Evolutionary conservation across 495 filamentous ascomycete genomes (phyloP).

Genomic region (Aspergillus sclerotioniger): DNA sequence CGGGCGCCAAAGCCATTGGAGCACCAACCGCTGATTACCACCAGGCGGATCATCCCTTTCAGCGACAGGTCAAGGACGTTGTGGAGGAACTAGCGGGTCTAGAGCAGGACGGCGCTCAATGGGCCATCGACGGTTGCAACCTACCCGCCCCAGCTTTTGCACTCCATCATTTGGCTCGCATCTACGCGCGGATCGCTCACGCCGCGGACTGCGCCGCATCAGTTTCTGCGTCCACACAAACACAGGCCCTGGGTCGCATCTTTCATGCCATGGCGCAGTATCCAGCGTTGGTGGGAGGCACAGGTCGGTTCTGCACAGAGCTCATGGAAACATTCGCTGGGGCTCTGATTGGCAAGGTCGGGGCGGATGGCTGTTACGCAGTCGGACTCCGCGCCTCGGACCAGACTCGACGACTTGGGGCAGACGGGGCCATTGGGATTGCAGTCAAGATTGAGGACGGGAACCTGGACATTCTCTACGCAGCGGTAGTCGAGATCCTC

Average conservation of each 20-base stretch:
- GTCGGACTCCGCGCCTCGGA: slow-evolving; percentile 32
- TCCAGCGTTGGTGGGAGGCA: slow-evolving; percentile 36
- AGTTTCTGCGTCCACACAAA: neutral
- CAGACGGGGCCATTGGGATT: slow-evolving; percentile 31
- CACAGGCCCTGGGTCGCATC: slow-evolving; percentile 19
- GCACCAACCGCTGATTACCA: slow-evolving; percentile 30
- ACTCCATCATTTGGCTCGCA: slow-evolving; percentile 21
- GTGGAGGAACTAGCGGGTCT: slow-evolving; percentile 29
- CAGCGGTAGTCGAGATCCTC: slow-evolving; percentile 37
- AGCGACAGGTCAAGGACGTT: slow-evolving; percentile 25
- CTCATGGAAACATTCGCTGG: slow-evolving; percentile 33
- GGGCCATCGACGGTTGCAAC: slow-evolving; percentile 42
- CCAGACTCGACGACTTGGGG: slow-evolving; percentile 28
- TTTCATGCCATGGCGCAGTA: slow-evolving; percentile 35
- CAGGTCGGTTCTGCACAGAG: slow-evolving; percentile 37
- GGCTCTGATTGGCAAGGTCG: slow-evolving; percentile 34
- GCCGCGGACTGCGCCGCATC: slow-evolving; percentile 13
- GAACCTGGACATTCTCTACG: slow-evolving; percentile 31
- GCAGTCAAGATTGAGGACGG: slow-evolving; percentile 45
- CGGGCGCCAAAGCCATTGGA: slow-evolving; percentile 31
- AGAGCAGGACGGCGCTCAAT: slow-evolving; percentile 18
- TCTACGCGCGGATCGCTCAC: slow-evolving; percentile 31
- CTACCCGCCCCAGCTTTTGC: slow-evolving; percentile 36
- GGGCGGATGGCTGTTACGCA: slow-evolving; percentile 41
- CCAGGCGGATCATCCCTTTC: slow-evolving; percentile 27